Evolutionary conservation across 257 asterid genomes (phyloP), one percentile per base, ranked within the genome.

Genomic region (Solanum pimpinellifolium): DNA sequence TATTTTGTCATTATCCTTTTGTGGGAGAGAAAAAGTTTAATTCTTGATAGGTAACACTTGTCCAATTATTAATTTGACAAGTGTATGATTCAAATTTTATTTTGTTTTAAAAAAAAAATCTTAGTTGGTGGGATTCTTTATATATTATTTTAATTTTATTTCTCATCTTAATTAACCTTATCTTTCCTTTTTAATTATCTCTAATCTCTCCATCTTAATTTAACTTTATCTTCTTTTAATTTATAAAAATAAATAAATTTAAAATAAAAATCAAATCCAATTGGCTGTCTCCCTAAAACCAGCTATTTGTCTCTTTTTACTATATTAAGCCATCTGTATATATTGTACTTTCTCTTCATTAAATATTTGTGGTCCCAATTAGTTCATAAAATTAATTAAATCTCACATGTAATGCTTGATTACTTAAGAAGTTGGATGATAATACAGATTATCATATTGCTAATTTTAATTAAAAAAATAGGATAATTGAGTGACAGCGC

Each of bases 221-320:
- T 83, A 47, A 49, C 84, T 25, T 86, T 65, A 70, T 52, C 18
- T 75, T 87, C 42, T 4, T 23, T 81, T 49, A 4, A 4, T 35
- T 5, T 35, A 4, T 35, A 4, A 35, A 5, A 35, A 35, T 4
- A 35, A 35, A 35, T 35, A 5, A 35, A 35, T 35, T 49, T 7
- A 85, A 84, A 82, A 23, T 16, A 27, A 82, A 78, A 39, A 23
- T 49, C 46, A 18, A 18, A 68, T 80, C 41, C 59, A 52, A 21
- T 46, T 68, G 84, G 65, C 82, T 83, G 88, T 86, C 83, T 56
- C 87, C 90, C 86, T 73, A 86, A 83, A 86, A 86, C 87, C 87
- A 86, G 37, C 68, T 73, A 20, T 62, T 88, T 86, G 85, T 9
- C 85, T 52, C 65, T 88, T 37, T 37, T 23, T 41, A 52, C 85